phyloP scores from a whole-genome alignment of 2,329 filamentous ascomycete species.

The Claviceps quebecensis region DNA sequence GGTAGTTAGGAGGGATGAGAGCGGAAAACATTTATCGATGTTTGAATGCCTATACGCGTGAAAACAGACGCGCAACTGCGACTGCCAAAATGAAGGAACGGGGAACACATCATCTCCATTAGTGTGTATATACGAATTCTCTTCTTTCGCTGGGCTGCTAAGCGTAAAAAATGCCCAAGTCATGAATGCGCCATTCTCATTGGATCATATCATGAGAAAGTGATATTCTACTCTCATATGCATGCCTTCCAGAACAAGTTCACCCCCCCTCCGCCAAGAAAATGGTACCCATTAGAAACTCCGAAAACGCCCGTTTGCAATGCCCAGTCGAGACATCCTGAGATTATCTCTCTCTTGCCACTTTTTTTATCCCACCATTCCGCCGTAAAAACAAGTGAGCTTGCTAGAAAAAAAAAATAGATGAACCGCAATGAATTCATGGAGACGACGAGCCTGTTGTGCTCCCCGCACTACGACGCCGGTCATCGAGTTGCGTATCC shows the following conservation, averaged over 20 bases:
- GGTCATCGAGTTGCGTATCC: slow-evolving; percentile 16
- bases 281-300: not conserved
- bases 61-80: not conserved
- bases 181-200: slow-evolving; percentile 17
- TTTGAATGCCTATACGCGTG: too few species aligned
- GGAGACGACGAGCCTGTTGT: slow-evolving; percentile 22
- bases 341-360: not conserved
- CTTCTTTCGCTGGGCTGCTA: not conserved
- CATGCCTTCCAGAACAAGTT: not conserved
- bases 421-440: slow-evolving; percentile 9
- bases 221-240: slow-evolving; percentile 7
- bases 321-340: not conserved
- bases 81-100: too few species aligned
- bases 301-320: slow-evolving; percentile 6
- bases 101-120: not conserved
- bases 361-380: not conserved
- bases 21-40: too few species aligned
- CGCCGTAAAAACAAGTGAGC: not conserved
- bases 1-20: too few species aligned
- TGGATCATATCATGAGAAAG: slow-evolving; percentile 22
- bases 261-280: not conserved
- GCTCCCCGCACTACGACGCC: slow-evolving; percentile 20
- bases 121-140: not conserved
- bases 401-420: too few species aligned
- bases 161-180: not conserved